Evolutionary conservation across 169 alveolate species (phyloP), one percentile per base, ranked within the genome.

Genomic region (Eimeria brunetti): DNA sequence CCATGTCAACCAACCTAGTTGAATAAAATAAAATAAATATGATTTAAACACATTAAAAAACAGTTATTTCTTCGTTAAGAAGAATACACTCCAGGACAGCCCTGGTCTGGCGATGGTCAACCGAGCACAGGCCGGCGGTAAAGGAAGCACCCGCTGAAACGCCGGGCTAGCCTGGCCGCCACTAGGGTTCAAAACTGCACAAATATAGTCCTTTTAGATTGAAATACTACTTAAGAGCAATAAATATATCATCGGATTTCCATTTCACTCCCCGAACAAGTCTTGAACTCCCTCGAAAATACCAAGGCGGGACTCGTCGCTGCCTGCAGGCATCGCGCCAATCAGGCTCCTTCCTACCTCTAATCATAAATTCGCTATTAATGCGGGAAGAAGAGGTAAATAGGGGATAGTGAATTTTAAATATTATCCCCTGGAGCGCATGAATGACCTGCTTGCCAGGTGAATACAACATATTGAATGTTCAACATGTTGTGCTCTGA

Each of bases 41-140:
- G 76, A 33, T 49, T n/a, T 83, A 83, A 51, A 53, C 71, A n/a
- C 49, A 83, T 24, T 83, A 53, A 83, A 83, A 58, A 53, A n/a
- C 22, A 24, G 14, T 46, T 51, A 41, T 36, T n/a, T 22, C 44
- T 16, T 36, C 71, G 18, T n/a, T 36, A 49, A 83, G 73, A 53
- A 83, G 75, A 56, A 60, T 56, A 83, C 56, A 9, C 16, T 38
- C 1, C 41, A 51, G 56, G 51, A 38, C 67, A 33, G 90, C 90
- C 58, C 30, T 83, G 90, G 90, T 83, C 90, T 11, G 44, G 56
- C 75, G 90, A 38, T 83, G 90, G 90, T 83, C 90, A 83, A 58
- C 18, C 75, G 30, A 33, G 90, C 90, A 56, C 58, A 83, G 90
- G 90, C 90, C 90, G 90, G 90, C 75, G 75, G 90, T 83, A 30